Base-by-base conservation (phyloP, 345 rosid genomes). In the Gossypium bickii region DNA sequence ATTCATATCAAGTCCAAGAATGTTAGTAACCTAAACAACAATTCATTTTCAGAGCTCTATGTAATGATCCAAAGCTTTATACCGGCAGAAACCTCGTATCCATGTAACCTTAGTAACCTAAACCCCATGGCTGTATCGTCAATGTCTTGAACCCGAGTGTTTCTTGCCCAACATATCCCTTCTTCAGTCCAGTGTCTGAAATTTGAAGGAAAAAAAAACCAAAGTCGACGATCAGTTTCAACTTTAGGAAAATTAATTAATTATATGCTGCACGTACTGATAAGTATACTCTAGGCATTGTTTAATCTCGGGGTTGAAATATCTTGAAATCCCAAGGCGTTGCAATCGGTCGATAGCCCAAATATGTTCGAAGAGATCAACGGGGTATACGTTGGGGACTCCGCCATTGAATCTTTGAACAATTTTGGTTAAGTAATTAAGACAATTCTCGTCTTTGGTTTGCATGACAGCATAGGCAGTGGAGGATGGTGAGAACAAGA, bases 121-220 rank as follows among this genome's bases (percentile, higher is more conserved):
- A 96, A 96, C 43, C 91, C 99, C 99, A 96, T 96, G 49, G 99
- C 86, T 0, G 98, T 96, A 70, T 93, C 98, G 44, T 96, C 99
- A 48, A 96, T 83, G 49, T 96, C 99, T 44, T 83, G 90, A 53
- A 96, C 90, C 57, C 56, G 47, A 3, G 97, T 79, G 76, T 93
- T 86, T 77, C 97, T 90, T 11, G 99, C 97, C 99, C 99, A 96
- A 76, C 89, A 90, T 34, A 96, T 92, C 16, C 97, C 99, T 16
- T 89, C 76, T 29, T 90, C 87, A 13, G 84, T 86, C 98, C 98
- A 96, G 70, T 91, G 81, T 77, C 98, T 95, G 85, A 71, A 58
- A 53, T 76, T 52, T 38, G 59, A 70, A 29, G 24, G 22, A 22
- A 29, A 34, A 34, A 34, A 6, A 34, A 34, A 34, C 15, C 55